A percentile compares a stretch with the other conserved stretches of the same genome.
These are phyloP conservation scores for Perkinsus marinus DNA, from an alignment of 169 alveolate genomes.

Conservation along the genomic window DNA sequence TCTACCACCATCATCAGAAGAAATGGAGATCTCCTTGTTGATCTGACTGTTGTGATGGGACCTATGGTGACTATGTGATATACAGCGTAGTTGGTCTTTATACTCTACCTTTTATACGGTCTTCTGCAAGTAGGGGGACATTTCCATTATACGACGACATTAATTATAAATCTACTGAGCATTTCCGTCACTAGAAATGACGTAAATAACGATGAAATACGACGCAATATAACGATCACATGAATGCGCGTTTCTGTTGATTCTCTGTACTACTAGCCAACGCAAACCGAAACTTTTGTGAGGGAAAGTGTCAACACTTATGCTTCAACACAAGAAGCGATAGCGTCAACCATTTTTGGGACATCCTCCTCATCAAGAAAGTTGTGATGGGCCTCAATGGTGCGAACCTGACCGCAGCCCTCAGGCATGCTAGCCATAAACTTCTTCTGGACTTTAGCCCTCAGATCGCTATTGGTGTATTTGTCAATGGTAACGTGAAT, in stretches of 20 bases:
- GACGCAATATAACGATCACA: too few relatives aligned
- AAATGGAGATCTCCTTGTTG: background rate
- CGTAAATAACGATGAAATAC: too few relatives aligned
- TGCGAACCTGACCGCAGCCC: background rate
- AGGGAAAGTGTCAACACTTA: background rate
- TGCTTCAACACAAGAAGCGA: background rate
- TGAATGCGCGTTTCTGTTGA: too few relatives aligned
- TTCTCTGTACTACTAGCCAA: background rate
- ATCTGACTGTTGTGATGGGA: background rate
- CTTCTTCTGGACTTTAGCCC: background rate
- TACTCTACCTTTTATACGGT: too few relatives aligned
- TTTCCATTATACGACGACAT: too few relatives aligned
- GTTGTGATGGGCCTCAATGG: background rate
- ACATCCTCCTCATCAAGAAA: background rate
- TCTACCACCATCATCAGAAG: background rate
- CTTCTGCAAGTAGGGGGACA: too few relatives aligned
- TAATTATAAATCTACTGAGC: too few relatives aligned
- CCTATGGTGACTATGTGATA: background rate
- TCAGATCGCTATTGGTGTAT: background rate
- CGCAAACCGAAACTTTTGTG: background rate
- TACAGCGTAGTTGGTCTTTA: too few relatives aligned
- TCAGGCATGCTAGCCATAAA: background rate
- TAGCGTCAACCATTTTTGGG: background rate
- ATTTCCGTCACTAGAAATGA: too few relatives aligned
- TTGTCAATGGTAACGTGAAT: background rate